Conservation (phyloP, 2,329 filamentous ascomycete genomes). For the Fusarium decemcellulare region DNA sequence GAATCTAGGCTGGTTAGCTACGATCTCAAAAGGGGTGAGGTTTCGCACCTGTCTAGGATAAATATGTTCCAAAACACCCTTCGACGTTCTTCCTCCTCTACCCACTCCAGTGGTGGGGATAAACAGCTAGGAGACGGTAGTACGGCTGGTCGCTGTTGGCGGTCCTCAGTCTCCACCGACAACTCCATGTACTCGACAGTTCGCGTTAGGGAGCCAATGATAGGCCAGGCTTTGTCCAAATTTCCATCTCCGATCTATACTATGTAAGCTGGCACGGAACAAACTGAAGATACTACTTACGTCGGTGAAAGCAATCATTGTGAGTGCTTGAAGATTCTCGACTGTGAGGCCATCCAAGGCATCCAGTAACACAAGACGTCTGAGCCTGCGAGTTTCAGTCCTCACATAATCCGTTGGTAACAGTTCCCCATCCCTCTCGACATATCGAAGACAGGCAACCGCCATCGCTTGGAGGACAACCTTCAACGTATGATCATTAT, state of each 20-base stretch:
- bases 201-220: conserved; percentile 46
- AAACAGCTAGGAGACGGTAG: neutral
- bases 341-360: neutral
- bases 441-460: neutral
- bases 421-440: neutral
- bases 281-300: neutral
- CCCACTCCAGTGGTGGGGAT: conserved; percentile 44
- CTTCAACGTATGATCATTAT: neutral
- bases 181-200: conserved; percentile 48
- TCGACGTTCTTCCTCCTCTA: conserved; percentile 47
- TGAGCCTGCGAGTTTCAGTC: neutral
- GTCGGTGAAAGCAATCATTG: neutral
- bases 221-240: conserved; percentile 42
- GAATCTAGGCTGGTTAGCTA: neutral
- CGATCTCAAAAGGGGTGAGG: conserved; percentile 28
- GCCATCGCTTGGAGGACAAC: neutral
- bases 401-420: neutral
- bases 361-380: neutral
- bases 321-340: neutral
- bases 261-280: neutral
- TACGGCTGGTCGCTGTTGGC: conserved; percentile 3
- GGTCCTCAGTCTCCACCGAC: conserved; percentile 33
- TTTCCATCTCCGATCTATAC: conserved; percentile 45
- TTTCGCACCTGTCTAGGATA: conserved; percentile 47
- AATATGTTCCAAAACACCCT: conserved; percentile 51